These are phyloP conservation scores for Areca catechu DNA, from an alignment of 176 grass and related monocot species.

Conservation along the genomic window DNA sequence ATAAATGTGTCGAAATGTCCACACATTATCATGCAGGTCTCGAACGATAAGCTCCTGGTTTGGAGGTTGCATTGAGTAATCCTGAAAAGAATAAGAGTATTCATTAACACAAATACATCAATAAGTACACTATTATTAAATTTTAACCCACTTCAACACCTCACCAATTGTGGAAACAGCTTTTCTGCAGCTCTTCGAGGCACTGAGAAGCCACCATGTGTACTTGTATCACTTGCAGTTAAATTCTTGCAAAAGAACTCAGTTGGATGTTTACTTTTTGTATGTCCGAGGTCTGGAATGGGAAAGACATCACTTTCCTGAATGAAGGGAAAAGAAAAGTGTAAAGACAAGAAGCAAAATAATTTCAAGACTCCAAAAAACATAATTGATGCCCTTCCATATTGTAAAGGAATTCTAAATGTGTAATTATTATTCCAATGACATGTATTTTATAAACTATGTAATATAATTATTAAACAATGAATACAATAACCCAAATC, in stretches of 20 bases:
- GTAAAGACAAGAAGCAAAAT: not conserved
- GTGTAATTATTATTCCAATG: no score
- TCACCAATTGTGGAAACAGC: slow-evolving; percentile 90
- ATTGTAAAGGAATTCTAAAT: no score
- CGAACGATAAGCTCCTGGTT: slow-evolving; percentile 91
- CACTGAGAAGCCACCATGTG: slow-evolving; percentile 96
- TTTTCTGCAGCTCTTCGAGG: slow-evolving; percentile 88
- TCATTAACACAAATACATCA: no score
- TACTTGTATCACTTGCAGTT: slow-evolving; percentile 90
- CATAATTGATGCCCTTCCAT: no score
- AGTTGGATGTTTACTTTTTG: slow-evolving; percentile 77
- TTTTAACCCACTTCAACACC: not conserved
- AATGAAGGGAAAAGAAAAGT: slow-evolving; percentile 12
- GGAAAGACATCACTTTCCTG: slow-evolving; percentile 91
- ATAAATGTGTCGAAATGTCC: slow-evolving; percentile 99
- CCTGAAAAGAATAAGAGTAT: slow-evolving; percentile 34
- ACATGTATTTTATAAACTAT: no score
- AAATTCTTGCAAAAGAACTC: slow-evolving; percentile 98
- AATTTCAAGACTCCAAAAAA: not conserved
- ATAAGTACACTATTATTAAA: no score
- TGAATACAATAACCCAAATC: no score
- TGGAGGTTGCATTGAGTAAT: slow-evolving; percentile 92
- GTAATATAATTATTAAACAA: no score
- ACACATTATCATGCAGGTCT: slow-evolving; percentile 90
- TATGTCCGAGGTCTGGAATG: slow-evolving; percentile 64